Base-by-base conservation (phyloP, 2,329 filamentous ascomycete species). In the Endocalyx cinctus region DNA sequence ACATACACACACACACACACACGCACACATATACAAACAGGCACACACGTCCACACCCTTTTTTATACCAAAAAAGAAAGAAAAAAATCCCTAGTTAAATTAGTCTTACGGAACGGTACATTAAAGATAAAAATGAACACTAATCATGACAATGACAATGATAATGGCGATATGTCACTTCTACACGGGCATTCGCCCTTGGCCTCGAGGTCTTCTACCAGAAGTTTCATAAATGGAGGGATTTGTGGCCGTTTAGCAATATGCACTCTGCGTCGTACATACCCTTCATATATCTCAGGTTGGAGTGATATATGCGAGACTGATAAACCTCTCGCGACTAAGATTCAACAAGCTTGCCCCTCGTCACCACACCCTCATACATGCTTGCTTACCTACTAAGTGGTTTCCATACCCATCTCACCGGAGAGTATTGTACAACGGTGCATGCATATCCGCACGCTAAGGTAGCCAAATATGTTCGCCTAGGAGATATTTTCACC, bases 361-460 rank as follows among this genome's bases (percentile, higher is more conserved):
- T 35, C 32, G 35, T 38, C 40, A 32, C 41, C 30, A 45, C 38
- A 38, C 35, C 45, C 41, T 31, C 31, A 35, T 29, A 17, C 13
- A 22, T 17, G 39, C 37, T 38, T 33, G 30, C 29, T 26, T 42
- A 45, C 50, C 48, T 48, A n/a, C n/a, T n/a, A n/a, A n/a, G n/a
- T n/a, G n/a, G n/a, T n/a, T n/a, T n/a, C n/a, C n/a, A n/a, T 49
- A 50, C 47, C 50, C 48, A 52, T 45, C 46, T 43, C 38, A 42
- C 45, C 46, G 42, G 47, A 42, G 38, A 43, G 36, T 41, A 37
- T 41, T 48, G 39, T 48, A 45, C 45, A 37, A 50, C 44, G 31
- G 44, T 46, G 45, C 44, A 44, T 46, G 43, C 43, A 46, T 48
- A 42, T 41, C 45, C 41, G 43, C 37, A 43, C 43, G 38, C 38